phyloP scores from a whole-genome alignment of 257 asterid species.

The Solanum gracilifrons region DNA sequence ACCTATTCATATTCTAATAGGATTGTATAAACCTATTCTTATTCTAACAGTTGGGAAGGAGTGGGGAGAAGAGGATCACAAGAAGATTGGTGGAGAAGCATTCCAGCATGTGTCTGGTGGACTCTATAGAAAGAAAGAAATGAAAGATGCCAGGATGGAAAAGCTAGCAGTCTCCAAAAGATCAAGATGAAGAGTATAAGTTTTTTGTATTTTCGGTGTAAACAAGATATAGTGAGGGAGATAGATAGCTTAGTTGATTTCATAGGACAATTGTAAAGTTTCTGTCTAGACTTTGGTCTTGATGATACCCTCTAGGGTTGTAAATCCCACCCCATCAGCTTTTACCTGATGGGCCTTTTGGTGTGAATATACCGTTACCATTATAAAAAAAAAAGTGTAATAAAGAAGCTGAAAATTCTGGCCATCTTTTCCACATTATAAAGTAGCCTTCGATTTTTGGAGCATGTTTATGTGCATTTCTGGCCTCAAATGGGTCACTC shows the following conservation, averaged over 20 bases:
- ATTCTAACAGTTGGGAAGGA: no score
- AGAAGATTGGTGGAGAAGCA: not conserved
- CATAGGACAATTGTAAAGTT: not conserved
- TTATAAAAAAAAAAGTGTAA: not conserved
- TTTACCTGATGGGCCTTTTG: not conserved
- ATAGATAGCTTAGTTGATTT: not conserved
- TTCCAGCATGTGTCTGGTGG: not conserved
- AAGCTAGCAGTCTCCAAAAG: not conserved
- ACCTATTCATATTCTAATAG: no score
- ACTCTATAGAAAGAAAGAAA: not conserved
- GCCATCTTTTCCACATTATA: not conserved
- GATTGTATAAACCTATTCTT: no score
- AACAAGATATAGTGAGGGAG: not conserved
- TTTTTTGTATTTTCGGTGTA: not conserved
- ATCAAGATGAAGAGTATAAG: not conserved
- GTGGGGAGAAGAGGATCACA: not conserved
- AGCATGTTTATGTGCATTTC: not conserved
- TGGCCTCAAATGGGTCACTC: not conserved
- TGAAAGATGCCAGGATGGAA: not conserved
- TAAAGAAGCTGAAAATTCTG: not conserved
- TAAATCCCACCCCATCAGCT: not conserved
- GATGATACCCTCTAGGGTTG: not conserved
- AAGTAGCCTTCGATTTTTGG: not conserved
- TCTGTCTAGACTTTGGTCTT: no score
- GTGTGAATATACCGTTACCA: not conserved